Evolutionary conservation across 2,329 filamentous ascomycete species (phyloP).

Genomic region (Botrytis fragariae): DNA sequence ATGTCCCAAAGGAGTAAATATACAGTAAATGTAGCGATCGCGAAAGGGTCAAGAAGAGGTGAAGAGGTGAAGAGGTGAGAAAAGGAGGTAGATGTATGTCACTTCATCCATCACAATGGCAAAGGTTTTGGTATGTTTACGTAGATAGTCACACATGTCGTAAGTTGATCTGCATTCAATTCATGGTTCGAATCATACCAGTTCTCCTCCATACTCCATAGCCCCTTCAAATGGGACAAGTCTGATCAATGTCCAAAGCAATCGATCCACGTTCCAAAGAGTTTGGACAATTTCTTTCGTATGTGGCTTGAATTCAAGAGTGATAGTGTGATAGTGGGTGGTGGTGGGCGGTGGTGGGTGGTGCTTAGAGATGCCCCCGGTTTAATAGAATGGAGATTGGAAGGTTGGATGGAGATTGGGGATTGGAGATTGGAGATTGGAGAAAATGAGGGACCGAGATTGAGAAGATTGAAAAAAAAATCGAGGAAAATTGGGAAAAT

Average conservation of each 20-base stretch:
- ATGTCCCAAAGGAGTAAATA: not conserved
- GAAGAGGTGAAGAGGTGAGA: too few species aligned
- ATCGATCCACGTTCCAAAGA: not conserved
- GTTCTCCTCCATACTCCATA: not conserved
- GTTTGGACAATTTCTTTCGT: not conserved
- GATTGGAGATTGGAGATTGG: not conserved
- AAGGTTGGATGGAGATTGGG: not conserved
- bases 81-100: not conserved
- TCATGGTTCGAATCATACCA: not conserved
- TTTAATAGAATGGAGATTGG: not conserved
- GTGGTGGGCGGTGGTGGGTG: too few species aligned
- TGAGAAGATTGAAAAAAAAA: too few species aligned
- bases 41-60: not conserved
- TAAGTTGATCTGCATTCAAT: not conserved
- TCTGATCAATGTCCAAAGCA: not conserved
- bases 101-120: not conserved
- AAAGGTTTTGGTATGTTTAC: not conserved
- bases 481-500: too few species aligned
- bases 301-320: not conserved
- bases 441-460: not conserved
- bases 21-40: not conserved
- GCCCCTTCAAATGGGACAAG: too few species aligned
- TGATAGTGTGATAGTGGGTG: too few species aligned
- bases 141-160: not conserved
- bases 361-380: not conserved